These are phyloP conservation scores for Antarctomyces pellizariae DNA, from an alignment of 495 filamentous ascomycete species.

Conservation along the genomic window DNA sequence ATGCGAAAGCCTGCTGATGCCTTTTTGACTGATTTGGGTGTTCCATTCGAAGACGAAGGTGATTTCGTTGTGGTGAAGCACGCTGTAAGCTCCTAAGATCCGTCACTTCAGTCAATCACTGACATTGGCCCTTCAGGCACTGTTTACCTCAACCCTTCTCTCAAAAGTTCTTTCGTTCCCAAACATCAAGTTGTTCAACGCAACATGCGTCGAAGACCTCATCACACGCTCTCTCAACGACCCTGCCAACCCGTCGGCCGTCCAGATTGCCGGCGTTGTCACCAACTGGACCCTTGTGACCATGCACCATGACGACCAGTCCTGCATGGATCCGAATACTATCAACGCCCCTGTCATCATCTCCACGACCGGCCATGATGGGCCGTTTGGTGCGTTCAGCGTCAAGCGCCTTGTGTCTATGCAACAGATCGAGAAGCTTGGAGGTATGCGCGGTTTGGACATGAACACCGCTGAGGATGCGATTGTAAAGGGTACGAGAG, in stretches of 20 bases:
- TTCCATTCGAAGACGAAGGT: slow-evolving; percentile 74
- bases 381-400: slow-evolving; percentile 72
- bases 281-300: slow-evolving; percentile 85
- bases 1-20: slow-evolving; percentile 77
- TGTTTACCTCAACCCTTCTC: slow-evolving; percentile 72
- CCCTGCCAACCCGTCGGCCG: slow-evolving; percentile 18
- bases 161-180: slow-evolving; percentile 58
- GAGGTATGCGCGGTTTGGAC: slow-evolving; percentile 76
- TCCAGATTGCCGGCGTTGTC: slow-evolving; percentile 69
- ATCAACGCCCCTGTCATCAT: slow-evolving; percentile 76
- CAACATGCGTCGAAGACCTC: slow-evolving; percentile 72
- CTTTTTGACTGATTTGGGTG: slow-evolving; percentile 56
- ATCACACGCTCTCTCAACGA: slow-evolving; percentile 39
- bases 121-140: slow-evolving; percentile 21
- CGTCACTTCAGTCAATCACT: neutral
- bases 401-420: slow-evolving; percentile 49
- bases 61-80: slow-evolving; percentile 82
- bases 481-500: slow-evolving; percentile 72
- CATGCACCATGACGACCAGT: slow-evolving; percentile 81
- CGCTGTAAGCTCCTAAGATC: slow-evolving; percentile 23
- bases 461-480: slow-evolving; percentile 80
- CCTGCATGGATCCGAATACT: slow-evolving; percentile 90
- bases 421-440: slow-evolving; percentile 56
- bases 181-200: slow-evolving; percentile 91
- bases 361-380: slow-evolving; percentile 76